A percentile compares a stretch with the other conserved stretches of the same genome.
Conservation (phyloP, 192 early-diverging fungal genomes). For the Coemansia sp. region DNA sequence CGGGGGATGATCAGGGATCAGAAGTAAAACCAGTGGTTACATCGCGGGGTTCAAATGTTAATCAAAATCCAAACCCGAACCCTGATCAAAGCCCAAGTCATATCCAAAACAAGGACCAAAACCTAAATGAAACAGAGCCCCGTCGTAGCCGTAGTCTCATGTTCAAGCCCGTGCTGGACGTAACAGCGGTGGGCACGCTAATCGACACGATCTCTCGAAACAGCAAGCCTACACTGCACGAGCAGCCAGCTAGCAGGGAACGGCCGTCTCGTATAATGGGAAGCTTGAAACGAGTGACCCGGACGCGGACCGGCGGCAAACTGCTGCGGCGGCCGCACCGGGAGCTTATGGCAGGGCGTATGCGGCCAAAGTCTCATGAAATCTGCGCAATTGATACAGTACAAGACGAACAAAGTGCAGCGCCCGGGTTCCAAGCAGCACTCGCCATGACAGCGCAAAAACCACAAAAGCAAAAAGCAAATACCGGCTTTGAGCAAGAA, state of each 20-base stretch:
- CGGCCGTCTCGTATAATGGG: slow-evolving; percentile 10
- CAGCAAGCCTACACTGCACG: neutral
- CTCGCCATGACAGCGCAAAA: neutral
- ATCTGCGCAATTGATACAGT: slow-evolving; percentile 21
- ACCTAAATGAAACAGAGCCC: slow-evolving; percentile 6
- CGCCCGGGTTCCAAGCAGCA: slow-evolving; percentile 8
- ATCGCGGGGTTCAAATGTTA: too few relatives aligned
- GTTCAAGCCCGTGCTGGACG: slow-evolving; percentile 45
- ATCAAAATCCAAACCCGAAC: too few relatives aligned
- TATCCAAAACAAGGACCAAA: too few relatives aligned
- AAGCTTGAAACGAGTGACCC: slow-evolving; percentile 19
- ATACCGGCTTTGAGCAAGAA: too few relatives aligned
- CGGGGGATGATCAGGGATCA: too few relatives aligned
- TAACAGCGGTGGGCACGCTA: slow-evolving; percentile 29
- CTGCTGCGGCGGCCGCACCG: neutral
- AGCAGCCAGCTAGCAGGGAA: neutral
- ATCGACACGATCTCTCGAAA: slow-evolving; percentile 29
- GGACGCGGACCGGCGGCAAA: neutral
- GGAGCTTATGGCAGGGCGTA: neutral
- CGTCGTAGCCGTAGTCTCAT: slow-evolving; percentile 43
- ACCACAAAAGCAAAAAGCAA: neutral
- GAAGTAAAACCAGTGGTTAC: too few relatives aligned
- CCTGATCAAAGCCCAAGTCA: too few relatives aligned
- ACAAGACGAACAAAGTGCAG: slow-evolving; percentile 9
- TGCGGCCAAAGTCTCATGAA: slow-evolving; percentile 7